Percentiles rank a stretch among this genome's conserved stretches.
These are phyloP conservation scores for Pichia kudriavzevii DNA, from an alignment of 1,139 yeast species.

Conservation along the genomic window DNA sequence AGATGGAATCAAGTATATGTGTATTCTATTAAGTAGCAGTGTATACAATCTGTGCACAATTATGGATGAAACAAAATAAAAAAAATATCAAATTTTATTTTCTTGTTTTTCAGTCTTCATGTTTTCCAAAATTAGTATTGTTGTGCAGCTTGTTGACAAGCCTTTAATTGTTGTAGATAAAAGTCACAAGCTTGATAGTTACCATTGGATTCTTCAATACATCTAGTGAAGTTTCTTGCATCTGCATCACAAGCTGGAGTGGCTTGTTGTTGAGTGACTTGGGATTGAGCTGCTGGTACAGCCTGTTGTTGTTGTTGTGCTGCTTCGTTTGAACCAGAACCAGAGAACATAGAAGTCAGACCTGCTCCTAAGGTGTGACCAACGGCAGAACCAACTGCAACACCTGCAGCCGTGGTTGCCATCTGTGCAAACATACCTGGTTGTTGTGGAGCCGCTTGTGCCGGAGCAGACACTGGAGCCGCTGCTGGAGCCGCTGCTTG, in stretches of 20 bases:
- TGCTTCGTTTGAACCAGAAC: constrained; percentile 54
- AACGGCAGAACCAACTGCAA: constrained; percentile 94
- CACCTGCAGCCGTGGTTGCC: constrained; percentile 99
- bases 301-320: constrained; percentile 36
- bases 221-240: constrained; percentile 91
- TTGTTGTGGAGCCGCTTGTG: constrained; percentile 44
- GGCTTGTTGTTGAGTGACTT: constrained; percentile 35
- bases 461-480: constrained; percentile 35
- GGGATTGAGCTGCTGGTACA: constrained; percentile 28
- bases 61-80: constrained; percentile 7
- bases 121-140: constrained; percentile 56
- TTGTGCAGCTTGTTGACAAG: constrained; percentile 91
- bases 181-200: constrained; percentile 96
- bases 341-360: constrained; percentile 80
- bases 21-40: too few species aligned
- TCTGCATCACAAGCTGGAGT: constrained; percentile 75
- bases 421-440: constrained; percentile 95
- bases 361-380: constrained; percentile 98
- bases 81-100: background rate
- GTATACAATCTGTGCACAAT: too few species aligned
- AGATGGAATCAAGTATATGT: too few species aligned
- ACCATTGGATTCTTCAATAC: constrained; percentile 87
- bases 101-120: too few species aligned
- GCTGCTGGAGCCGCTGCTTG: constrained; percentile 27
- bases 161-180: constrained; percentile 93